Base-by-base conservation (phyloP, 2,329 filamentous ascomycete genomes). In the Ilyonectria sp. region DNA sequence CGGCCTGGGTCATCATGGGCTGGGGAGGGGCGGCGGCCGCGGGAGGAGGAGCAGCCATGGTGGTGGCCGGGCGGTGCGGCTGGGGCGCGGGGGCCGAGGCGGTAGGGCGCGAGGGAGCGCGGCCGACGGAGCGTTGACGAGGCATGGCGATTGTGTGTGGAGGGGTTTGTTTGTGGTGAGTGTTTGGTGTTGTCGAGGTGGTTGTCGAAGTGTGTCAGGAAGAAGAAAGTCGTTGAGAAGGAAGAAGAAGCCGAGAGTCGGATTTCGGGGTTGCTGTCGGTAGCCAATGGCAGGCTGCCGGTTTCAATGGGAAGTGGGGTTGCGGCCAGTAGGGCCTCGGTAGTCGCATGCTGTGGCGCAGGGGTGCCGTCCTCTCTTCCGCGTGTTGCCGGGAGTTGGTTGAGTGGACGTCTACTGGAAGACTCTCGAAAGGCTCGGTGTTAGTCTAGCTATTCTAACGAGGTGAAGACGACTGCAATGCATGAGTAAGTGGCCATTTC, bases 91-190 rank as follows among this genome's bases (percentile, higher is more conserved):
- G 83, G 65, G 87, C 84, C 75, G 87, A 83, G 66, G 90, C 87
- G 76, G 89, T 89, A 76, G 93, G 93, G 77, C 93, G 91, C 71
- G 89, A 81, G 69, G 90, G 90, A 73, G 90, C 88, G 79, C 89
- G 86, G 79, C 84, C 89, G 83, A 88, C 86, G 83, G 92, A 90
- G 81, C 91, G 89, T 87, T 93, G 90, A 84, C 93, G 93, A 92
- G 93, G 84, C 93, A 95, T 95, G 57, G 21, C 69, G 57, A 68
- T 31, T 71, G 69, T 67, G 81, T 35, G 47, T 9, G 49, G 4
- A 23, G 3, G 68, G 63, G 56, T 61, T 59, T 52, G 35, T 53
- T 60, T 44, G 60, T 33, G 56, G 50, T 52, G 49, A 54, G 49
- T 62, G 63, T 46, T 58, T 44, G 6, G 63, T 62, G 60, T 61